Conservation (phyloP, 2,329 filamentous ascomycete genomes). For the Alternaria triticina region DNA sequence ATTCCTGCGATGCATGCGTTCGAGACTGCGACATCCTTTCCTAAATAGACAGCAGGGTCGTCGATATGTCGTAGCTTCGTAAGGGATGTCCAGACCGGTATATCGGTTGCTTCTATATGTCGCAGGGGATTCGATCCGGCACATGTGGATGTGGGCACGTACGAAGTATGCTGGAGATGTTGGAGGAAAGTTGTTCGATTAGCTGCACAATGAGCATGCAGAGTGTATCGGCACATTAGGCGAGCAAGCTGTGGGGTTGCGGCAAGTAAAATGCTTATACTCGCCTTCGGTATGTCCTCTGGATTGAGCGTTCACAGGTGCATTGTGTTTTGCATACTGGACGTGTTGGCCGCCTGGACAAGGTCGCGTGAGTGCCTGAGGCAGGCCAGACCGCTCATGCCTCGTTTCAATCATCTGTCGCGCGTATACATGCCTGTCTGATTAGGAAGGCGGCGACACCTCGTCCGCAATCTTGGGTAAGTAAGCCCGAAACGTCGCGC, state of each 20-base stretch:
- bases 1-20: background rate
- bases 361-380: background rate
- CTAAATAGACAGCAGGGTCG: background rate
- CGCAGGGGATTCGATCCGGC: background rate
- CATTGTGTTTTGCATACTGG: background rate
- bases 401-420: conserved; percentile 1
- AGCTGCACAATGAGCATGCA: background rate
- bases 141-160: background rate
- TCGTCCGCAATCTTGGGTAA: conserved; percentile 29
- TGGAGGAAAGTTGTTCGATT: background rate
- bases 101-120: background rate
- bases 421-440: background rate
- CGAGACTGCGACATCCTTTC: background rate
- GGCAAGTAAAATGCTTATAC: conserved; percentile 3
- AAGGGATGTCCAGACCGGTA: background rate
- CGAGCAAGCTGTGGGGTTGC: conserved; percentile 1
- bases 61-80: background rate
- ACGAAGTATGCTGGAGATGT: background rate
- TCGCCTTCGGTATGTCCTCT: background rate
- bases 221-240: background rate
- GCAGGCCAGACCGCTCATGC: conserved; percentile 2
- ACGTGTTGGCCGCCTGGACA: background rate
- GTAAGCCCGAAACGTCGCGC: conserved; percentile 27
- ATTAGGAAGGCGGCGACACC: conserved; percentile 15
- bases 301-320: background rate